phyloP scores from a whole-genome alignment of 139 green algal genomes.

The Gonium pectorale region DNA sequence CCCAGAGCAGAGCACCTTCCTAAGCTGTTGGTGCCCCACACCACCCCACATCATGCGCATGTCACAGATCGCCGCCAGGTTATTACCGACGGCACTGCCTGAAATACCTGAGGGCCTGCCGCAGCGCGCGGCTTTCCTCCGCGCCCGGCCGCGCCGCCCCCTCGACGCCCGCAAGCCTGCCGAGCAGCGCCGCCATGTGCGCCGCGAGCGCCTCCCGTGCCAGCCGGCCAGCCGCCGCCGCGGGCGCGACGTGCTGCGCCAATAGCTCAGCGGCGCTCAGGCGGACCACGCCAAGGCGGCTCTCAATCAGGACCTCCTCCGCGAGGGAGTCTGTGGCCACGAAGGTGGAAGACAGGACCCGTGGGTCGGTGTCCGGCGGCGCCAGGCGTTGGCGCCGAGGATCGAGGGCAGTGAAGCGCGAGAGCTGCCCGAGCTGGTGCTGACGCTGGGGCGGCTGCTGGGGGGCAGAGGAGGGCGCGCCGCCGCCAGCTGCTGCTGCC shows the following conservation, averaged over 20 bases:
- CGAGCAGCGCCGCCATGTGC: slow-evolving; percentile 49
- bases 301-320: slow-evolving; percentile 62
- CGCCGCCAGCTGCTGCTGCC: not conserved
- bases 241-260: slow-evolving; percentile 53
- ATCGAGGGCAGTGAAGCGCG: slow-evolving; percentile 11
- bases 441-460: not conserved
- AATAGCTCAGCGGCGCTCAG: slow-evolving; percentile 53
- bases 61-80: too few relatives aligned
- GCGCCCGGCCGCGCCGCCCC: not conserved
- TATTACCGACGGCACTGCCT: not conserved
- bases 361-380: slow-evolving; percentile 51
- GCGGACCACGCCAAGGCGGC: slow-evolving; percentile 59
- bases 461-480: not conserved
- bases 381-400: slow-evolving; percentile 54
- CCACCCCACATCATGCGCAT: too few relatives aligned
- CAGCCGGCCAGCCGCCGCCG: slow-evolving; percentile 5
- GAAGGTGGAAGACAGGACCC: slow-evolving; percentile 61
- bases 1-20: too few relatives aligned
- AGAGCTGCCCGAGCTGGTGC: not conserved
- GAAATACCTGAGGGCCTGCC: slow-evolving; percentile 43
- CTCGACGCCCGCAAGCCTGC: too few relatives aligned
- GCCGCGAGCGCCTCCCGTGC: not conserved
- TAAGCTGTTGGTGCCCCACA: too few relatives aligned
- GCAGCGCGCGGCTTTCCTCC: slow-evolving; percentile 1
- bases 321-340: slow-evolving; percentile 47